Evolutionary conservation across 192 early-diverging fungal genomes (phyloP), one percentile per base, ranked within the genome.

Genomic region (Coemansia furcata): DNA sequence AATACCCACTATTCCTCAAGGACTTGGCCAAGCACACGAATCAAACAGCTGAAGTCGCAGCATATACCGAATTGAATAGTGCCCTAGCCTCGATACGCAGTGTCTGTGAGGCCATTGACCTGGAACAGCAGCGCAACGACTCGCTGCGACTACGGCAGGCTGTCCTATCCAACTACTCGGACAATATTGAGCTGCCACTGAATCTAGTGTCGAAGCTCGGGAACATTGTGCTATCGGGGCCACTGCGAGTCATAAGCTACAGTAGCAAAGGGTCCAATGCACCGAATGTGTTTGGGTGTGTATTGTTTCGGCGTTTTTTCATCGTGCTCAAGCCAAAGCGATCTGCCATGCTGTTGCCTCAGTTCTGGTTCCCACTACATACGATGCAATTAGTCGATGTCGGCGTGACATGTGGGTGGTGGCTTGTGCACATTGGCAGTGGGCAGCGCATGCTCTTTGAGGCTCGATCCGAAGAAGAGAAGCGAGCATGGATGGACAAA

Each of bases 1-100:
- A 93, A 35, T 98, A 98, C 78, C 94, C 93, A 11, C 81, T 98
- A 6, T 77, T 98, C 15, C 78, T 89, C 38, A 83, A 85, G 17
- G 90, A 89, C 15, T 77, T 90, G 47, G 44, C 85, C 19, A 82
- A 87, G 44, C 71, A 85, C 38, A 89, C 88, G 3, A 66, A 72
- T 21, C 40, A 66, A 17, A 61, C 60, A 17, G 40, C 49, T n/a
- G 74, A 82, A 19, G 60, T 71, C 12, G n/a, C 57, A 6, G 65
- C 68, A 0, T 52, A 62, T 11, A 36, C 57, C 4, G 68, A 73
- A 30, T 63, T 82, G 42, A 55, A 49, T 32, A 62, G 49, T 2
- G 67, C 79, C 29, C 71, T 82, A 6, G 38, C 49, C 12, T 23
- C 57, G 26, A 67, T 82, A 23, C 60, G 66, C 35, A 44, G 65